Base-by-base conservation (phyloP, 2,329 filamentous ascomycete genomes). In the Diaporthe australafricana region DNA sequence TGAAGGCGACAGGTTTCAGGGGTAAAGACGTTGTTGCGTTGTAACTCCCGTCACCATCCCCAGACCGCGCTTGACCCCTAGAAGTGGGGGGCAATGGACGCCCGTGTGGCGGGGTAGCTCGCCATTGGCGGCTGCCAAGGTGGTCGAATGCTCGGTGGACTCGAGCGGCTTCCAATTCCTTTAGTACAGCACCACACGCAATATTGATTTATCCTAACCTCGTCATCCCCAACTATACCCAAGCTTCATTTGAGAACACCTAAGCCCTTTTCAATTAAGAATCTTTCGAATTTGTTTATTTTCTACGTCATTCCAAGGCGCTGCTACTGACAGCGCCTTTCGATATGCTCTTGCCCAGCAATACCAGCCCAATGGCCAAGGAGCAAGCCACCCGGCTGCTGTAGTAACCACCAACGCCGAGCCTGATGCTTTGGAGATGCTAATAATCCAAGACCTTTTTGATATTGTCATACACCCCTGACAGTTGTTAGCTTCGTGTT, bases 391-490 rank as follows among this genome's bases (percentile, higher is more conserved):
- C 67, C 62, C 27, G n/a, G 32, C 35, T 42, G 17, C 32, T n/a
- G 52, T 30, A 35, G 48, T 30, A 53, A 53, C 63, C 35, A 53
- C 35, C 48, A 38, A 69, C 53, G 66, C 66, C 47, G 32, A 55
- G 47, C 17, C 55, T 12, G 32, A 35, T 57, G 27, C 27, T 55
- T 11, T 50, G 50, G 50, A 40, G 56, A 50, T 52, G 40, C 57
- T 68, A 94, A 79, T 93, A 94, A 20, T 92, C 85, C 68, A 94
- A 78, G 1, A 90, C 86, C 77, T 87, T 88, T 80, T 91, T 92
- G 75, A 94, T 91, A 22, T 88, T 88, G 77, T 94, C 92, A 73
- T 93, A 94, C 76, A 94, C 87, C 79, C 92, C 91, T 93, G 30
- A 50, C 2, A 45, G 65, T 25, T 27, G 75, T 84, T 76, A 83